A percentile compares a stretch with the other conserved stretches of the same genome.
Conservation (phyloP, 345 rosid species). For the Trapa bicornis region DNA sequence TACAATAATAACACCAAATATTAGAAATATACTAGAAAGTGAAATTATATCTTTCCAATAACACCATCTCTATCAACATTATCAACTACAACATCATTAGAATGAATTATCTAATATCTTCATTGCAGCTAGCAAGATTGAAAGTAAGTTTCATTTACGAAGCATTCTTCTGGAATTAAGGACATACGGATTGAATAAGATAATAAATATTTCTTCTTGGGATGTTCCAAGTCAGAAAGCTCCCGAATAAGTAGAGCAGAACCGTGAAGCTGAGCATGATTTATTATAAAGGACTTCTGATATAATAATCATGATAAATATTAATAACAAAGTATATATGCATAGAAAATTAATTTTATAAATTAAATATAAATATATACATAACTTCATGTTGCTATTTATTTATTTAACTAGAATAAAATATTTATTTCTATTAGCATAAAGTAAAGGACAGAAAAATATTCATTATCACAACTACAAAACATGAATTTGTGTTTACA, state of each 20-base stretch:
- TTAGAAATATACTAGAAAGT: not conserved
- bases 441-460: not conserved
- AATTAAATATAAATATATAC: not conserved
- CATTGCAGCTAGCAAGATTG: too few relatives aligned
- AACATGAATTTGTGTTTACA: not conserved
- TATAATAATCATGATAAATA: slow-evolving; percentile 57
- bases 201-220: too few relatives aligned
- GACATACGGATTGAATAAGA: too few relatives aligned
- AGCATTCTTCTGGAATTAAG: too few relatives aligned
- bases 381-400: too few relatives aligned
- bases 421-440: not conserved
- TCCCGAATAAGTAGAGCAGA: too few relatives aligned
- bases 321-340: not conserved
- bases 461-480: not conserved
- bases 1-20: slow-evolving; percentile 1
- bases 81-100: slow-evolving; percentile 33
- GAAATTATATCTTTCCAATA: slow-evolving; percentile 42
- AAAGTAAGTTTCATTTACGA: slow-evolving; percentile 8
- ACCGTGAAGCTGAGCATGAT: too few relatives aligned
- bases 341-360: not conserved
- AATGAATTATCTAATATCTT: too few relatives aligned
- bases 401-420: too few relatives aligned
- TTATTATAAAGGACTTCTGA: slow-evolving; percentile 59
- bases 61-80: slow-evolving; percentile 48
- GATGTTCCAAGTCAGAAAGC: too few relatives aligned